phyloP scores from a whole-genome alignment of 495 filamentous ascomycete species.

The Wilcoxina mikolae region DNA sequence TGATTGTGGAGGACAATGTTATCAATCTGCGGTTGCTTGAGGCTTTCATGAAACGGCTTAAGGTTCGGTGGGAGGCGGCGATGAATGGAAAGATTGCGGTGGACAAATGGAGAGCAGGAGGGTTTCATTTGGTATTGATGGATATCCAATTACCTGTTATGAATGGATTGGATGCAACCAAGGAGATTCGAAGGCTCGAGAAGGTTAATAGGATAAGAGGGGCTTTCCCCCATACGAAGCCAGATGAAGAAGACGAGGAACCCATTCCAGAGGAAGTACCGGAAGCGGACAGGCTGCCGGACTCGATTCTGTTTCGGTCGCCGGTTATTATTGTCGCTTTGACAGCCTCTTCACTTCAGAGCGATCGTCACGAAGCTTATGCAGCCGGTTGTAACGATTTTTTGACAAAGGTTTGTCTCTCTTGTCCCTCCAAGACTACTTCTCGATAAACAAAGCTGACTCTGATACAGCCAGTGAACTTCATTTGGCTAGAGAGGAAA shows the following conservation, averaged over 20 bases:
- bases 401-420: slow-evolving; percentile 69
- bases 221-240: slow-evolving; percentile 31
- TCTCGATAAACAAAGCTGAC: no score
- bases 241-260: slow-evolving; percentile 11
- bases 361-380: slow-evolving; percentile 84
- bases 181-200: slow-evolving; percentile 84
- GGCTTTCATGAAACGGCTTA: slow-evolving; percentile 89
- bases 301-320: slow-evolving; percentile 69
- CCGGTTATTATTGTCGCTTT: slow-evolving; percentile 96
- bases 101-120: slow-evolving; percentile 77
- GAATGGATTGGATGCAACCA: slow-evolving; percentile 91
- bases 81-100: slow-evolving; percentile 90
- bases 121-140: slow-evolving; percentile 97
- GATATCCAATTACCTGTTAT: slow-evolving; percentile 97
- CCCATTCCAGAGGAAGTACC: slow-evolving; percentile 9
- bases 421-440: not conserved
- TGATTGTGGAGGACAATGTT: slow-evolving; percentile 96
- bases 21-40: slow-evolving; percentile 90
- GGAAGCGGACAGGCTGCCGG: slow-evolving; percentile 37
- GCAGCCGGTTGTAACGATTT: slow-evolving; percentile 98
- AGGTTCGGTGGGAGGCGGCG: slow-evolving; percentile 94
- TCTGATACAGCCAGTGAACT: slow-evolving; percentile 65
- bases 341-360: slow-evolving; percentile 83
- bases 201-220: slow-evolving; percentile 63
- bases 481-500: slow-evolving; percentile 92